These are phyloP conservation scores for Gastrolobium bilobum DNA, from an alignment of 306 rosid genomes.

Conservation along the genomic window DNA sequence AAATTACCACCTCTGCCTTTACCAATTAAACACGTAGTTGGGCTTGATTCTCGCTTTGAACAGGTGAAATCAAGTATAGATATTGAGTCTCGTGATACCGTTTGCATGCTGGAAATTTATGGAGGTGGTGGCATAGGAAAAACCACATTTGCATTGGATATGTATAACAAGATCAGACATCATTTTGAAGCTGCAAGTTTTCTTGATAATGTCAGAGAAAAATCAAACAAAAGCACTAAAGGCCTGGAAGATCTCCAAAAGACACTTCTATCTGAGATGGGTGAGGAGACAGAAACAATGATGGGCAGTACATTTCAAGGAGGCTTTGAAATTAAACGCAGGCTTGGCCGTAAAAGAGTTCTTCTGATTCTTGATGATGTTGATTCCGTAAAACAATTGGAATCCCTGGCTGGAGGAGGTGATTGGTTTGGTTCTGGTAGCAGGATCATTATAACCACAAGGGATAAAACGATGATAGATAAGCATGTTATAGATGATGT, in stretches of 20 bases:
- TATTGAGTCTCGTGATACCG: neutral
- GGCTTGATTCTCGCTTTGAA: neutral
- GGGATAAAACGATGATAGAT: neutral
- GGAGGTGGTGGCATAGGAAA: constrained; percentile 46
- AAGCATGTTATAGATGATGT: neutral
- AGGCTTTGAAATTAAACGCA: neutral
- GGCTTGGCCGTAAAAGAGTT: constrained; percentile 19
- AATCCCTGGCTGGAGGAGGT: constrained; percentile 29
- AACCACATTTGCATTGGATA: constrained; percentile 30
- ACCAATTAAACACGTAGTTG: constrained; percentile 17
- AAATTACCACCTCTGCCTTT: constrained; percentile 13
- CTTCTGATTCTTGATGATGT: constrained; percentile 51
- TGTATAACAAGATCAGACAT: constrained; percentile 23
- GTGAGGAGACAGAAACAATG: neutral
- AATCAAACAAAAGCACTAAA: neutral
- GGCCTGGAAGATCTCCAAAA: constrained; percentile 38
- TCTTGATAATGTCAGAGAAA: constrained; percentile 37
- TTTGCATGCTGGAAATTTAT: constrained; percentile 33
- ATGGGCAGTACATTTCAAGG: constrained; percentile 5
- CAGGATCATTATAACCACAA: constrained; percentile 43
- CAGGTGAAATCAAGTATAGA: constrained; percentile 3
- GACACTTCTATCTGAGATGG: constrained; percentile 38
- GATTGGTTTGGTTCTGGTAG: constrained; percentile 50
- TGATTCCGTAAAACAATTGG: neutral
- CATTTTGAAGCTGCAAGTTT: constrained; percentile 42